Evolutionary conservation across 352 stramenopile species (phyloP).

Genomic region (Globisporangium yorkense): DNA sequence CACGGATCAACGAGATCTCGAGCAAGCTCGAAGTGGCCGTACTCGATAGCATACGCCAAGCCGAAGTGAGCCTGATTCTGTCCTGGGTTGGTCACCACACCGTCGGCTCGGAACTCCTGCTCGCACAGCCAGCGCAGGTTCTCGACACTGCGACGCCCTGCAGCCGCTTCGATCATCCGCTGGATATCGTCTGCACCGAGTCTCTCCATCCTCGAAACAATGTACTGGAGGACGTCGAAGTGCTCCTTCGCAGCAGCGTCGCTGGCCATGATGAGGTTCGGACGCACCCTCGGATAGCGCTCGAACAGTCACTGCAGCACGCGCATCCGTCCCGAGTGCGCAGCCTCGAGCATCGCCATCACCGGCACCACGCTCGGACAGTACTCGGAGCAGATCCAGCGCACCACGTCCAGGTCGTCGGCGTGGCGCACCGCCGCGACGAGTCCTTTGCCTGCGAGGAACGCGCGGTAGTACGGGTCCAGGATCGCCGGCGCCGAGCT

Average conservation of each 20-base stretch:
- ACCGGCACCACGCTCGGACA: not conserved
- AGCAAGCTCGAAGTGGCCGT: not conserved
- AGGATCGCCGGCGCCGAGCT: constrained; percentile 1
- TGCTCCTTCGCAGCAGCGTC: not conserved
- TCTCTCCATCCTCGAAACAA: not conserved
- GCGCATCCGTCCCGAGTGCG: not conserved
- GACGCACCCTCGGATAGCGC: not conserved
- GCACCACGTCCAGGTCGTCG: not conserved
- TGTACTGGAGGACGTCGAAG: not conserved
- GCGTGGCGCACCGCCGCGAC: not conserved
- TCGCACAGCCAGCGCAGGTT: not conserved
- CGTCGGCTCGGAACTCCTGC: not conserved
- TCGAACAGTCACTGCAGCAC: not conserved
- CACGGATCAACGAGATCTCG: not conserved
- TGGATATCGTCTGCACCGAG: not conserved
- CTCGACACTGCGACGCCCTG: not conserved
- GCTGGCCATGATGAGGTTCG: not conserved
- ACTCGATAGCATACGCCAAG: not conserved
- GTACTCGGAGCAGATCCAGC: not conserved
- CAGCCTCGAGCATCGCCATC: not conserved
- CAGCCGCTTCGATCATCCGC: not conserved
- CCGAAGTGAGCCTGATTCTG: not conserved
- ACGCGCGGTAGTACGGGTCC: not conserved
- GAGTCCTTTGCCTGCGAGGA: not conserved
- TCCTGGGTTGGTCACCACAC: not conserved